Conservation (phyloP, 306 rosid genomes). For the Pyrus betulifolia region DNA sequence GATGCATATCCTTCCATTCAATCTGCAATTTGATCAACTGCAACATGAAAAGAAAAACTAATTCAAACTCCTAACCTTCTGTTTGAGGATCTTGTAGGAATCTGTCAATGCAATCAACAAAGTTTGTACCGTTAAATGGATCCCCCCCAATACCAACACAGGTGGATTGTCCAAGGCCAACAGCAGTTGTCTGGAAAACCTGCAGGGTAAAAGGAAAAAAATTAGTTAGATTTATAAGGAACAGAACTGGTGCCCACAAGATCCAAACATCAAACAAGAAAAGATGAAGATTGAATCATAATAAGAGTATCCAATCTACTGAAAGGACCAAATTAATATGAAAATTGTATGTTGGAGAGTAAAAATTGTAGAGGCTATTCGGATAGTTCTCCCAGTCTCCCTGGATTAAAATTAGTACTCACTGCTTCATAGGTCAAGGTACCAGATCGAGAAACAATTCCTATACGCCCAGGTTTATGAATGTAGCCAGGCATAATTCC, state of each 20-base stretch:
- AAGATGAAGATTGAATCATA: background rate
- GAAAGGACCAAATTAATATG: background rate
- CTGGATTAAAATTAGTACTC: slow-evolving; percentile 27
- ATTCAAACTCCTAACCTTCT: slow-evolving; percentile 50
- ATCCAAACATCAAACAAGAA: slow-evolving; percentile 3
- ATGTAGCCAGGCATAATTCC: slow-evolving; percentile 99
- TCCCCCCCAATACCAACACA: slow-evolving; percentile 99
- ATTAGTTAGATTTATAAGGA: background rate
- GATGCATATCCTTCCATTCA: background rate
- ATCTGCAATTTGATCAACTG: background rate
- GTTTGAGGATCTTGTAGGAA: slow-evolving; percentile 90
- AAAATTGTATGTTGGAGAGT: background rate
- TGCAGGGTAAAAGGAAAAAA: slow-evolving; percentile 22
- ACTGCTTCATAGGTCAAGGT: slow-evolving; percentile 99
- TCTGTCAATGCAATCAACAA: slow-evolving; percentile 83
- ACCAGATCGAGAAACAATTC: slow-evolving; percentile 99
- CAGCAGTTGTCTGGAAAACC: slow-evolving; percentile 98
- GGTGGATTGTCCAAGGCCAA: slow-evolving; percentile 99
- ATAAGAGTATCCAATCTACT: background rate
- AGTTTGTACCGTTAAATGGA: slow-evolving; percentile 98
- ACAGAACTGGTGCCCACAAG: background rate
- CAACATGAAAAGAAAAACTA: background rate
- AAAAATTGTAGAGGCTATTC: background rate
- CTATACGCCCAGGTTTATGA: slow-evolving; percentile 93
- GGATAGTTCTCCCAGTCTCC: background rate